phyloP scores from a whole-genome alignment of 257 asterid species.

The Petunia axillaris region DNA sequence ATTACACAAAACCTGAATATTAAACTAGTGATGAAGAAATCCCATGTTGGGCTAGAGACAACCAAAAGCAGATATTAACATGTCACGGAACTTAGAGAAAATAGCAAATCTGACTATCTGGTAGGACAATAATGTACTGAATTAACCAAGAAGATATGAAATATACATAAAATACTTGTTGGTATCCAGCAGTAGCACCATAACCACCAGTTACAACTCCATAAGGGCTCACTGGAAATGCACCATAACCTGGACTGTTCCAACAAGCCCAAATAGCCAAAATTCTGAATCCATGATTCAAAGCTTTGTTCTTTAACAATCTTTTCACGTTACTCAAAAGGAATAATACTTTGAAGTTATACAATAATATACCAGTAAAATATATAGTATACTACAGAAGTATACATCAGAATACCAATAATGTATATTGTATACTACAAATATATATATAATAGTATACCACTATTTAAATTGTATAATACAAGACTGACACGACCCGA shows the following conservation, averaged over 20 bases:
- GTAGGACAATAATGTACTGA: constrained; percentile 44
- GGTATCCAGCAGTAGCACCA: constrained; percentile 76
- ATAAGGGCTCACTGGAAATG: constrained; percentile 74
- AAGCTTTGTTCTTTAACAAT: too few relatives aligned
- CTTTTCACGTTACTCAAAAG: too few relatives aligned
- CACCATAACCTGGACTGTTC: constrained; percentile 64
- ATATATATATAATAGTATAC: too few relatives aligned
- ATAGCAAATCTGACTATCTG: constrained; percentile 96
- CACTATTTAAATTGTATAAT: too few relatives aligned
- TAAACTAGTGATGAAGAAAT: not conserved
- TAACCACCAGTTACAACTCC: constrained; percentile 70
- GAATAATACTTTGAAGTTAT: too few relatives aligned
- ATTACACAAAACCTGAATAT: not conserved
- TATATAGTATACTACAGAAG: too few relatives aligned
- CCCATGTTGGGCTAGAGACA: not conserved
- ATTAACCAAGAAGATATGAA: constrained; percentile 2
- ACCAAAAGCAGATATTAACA: not conserved
- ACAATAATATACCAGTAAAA: too few relatives aligned
- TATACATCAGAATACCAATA: too few relatives aligned
- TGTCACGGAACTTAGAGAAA: constrained; percentile 72
- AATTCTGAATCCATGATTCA: too few relatives aligned
- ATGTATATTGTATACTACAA: too few relatives aligned
- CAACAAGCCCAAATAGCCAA: too few relatives aligned
- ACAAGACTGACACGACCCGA: too few relatives aligned
- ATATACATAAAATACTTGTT: constrained; percentile 61